phyloP scores from a whole-genome alignment of 2,329 filamentous ascomycete species.

The Aspergillus pseudonomiae region DNA sequence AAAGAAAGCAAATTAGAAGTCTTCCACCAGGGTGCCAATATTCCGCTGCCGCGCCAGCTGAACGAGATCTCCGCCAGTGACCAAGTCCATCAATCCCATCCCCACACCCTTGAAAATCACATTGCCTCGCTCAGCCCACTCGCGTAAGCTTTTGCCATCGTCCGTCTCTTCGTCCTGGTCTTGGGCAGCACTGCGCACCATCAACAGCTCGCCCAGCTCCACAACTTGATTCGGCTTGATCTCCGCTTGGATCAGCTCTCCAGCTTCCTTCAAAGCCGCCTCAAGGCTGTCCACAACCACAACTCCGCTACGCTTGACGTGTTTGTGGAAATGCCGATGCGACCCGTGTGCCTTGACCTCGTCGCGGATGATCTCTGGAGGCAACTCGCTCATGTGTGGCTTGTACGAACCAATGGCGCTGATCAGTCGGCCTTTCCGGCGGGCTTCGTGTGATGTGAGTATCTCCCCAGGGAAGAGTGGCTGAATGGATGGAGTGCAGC shows the following conservation, averaged over 20 bases:
- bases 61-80: conserved; percentile 63
- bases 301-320: conserved; percentile 61
- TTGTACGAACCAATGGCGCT: conserved; percentile 57
- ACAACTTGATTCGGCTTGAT: conserved; percentile 76
- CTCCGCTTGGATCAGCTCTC: conserved; percentile 80
- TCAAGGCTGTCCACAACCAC: conserved; percentile 71
- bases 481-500: conserved; percentile 75
- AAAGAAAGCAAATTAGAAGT: conserved; percentile 37
- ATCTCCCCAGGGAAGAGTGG: conserved; percentile 75
- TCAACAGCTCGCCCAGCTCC: conserved; percentile 80
- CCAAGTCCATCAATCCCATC: conserved; percentile 69
- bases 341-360: conserved; percentile 53
- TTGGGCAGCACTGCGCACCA: conserved; percentile 59
- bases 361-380: conserved; percentile 72
- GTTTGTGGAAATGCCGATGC: conserved; percentile 54
- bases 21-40: conserved; percentile 54
- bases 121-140: conserved; percentile 66
- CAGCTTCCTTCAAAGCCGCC: conserved; percentile 78
- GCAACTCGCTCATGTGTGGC: conserved; percentile 79
- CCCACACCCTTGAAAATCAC: conserved; percentile 73
- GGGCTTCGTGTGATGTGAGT: conserved; percentile 63
- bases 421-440: conserved; percentile 49
- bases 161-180: conserved; percentile 37
- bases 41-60: conserved; percentile 57
- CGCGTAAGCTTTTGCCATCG: conserved; percentile 50